A percentile compares a stretch with the other conserved stretches of the same genome.
Conservation (phyloP, 2,329 filamentous ascomycete species). For the Aspergillus japonicus region DNA sequence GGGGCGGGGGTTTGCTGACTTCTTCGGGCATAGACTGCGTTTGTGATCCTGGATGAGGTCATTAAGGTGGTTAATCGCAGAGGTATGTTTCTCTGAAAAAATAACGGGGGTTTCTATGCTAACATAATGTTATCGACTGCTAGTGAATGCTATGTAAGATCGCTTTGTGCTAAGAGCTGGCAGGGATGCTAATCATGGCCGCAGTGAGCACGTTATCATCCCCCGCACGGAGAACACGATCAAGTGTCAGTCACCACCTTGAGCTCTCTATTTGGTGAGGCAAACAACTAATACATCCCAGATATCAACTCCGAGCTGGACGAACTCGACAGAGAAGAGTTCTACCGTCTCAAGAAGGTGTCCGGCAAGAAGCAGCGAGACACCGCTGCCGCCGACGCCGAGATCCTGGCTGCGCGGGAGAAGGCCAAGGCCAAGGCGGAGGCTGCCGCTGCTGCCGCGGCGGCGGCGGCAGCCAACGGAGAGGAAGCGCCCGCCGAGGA, state of each 20-base stretch:
- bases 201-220: constrained; percentile 71
- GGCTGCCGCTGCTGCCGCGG: constrained; percentile 51
- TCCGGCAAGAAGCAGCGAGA: constrained; percentile 81
- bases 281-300: constrained; percentile 29
- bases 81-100: constrained; percentile 54
- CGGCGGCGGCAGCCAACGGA: constrained; percentile 38
- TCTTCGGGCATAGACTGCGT: no score
- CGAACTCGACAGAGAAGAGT: constrained; percentile 95
- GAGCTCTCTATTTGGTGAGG: background rate
- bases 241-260: constrained; percentile 63
- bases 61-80: constrained; percentile 98
- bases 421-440: constrained; percentile 52
- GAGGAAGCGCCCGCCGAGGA: constrained; percentile 29
- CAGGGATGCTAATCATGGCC: constrained; percentile 16
- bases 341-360: constrained; percentile 95
- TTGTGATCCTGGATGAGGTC: constrained; percentile 96
- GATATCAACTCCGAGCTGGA: constrained; percentile 98
- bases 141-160: constrained; percentile 87
- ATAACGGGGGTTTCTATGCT: constrained; percentile 18
- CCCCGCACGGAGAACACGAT: constrained; percentile 99
- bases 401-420: constrained; percentile 61
- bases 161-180: background rate
- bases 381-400: constrained; percentile 67
- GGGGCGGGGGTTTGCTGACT: no score
- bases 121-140: constrained; percentile 16